Evolutionary conservation across 2,329 filamentous ascomycete genomes (phyloP), one percentile per base, ranked within the genome.

Genomic region (Monilinia polystroma): DNA sequence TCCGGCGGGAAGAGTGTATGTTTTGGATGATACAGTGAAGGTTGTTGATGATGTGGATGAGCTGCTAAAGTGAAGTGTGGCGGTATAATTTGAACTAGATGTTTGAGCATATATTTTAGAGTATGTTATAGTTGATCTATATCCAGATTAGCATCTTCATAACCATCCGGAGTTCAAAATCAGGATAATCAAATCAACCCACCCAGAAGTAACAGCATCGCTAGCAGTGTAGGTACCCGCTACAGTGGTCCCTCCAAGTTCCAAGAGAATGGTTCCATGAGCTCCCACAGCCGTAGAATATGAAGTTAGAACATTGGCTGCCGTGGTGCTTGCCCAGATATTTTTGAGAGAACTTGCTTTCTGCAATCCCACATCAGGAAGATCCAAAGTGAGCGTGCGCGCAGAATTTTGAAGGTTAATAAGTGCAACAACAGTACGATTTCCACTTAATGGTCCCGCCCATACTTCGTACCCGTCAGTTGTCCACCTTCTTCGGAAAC

Each of bases 401-500:
- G 66, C 68, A 8, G 49, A 49, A 55, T 73, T 56, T 5, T 68
- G 29, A 35, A 71, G 64, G 49, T 75, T 74, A 5, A 72, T 69
- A 4, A 75, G 26, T 11, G 72, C 73, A 26, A 72, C 68, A 35
- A 74, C 71, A 10, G 63, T 71, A 26, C 73, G 67, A 12, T 12
- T 38, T 23, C 68, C 71, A 70, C 65, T 71, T 18, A 75, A 59
- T 29, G 71, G 68, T 4, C 72, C 71, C 29, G 71, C 67, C 73
- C 72, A 75, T 18, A 75, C 64, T 54, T 75, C 73, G 53, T 73
- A 74, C 1, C 69, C 73, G 18, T 73, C 71, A 14, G 68, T 68
- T 5, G 73, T 75, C 68, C 68, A 74, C 20, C 72, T 63, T 45
- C 72, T 69, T 32, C 53, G 52, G 16, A 74, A 72, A 54, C 72